phyloP scores from a whole-genome alignment of 2,329 filamentous ascomycete genomes.

The Colletotrichum tabaci region DNA sequence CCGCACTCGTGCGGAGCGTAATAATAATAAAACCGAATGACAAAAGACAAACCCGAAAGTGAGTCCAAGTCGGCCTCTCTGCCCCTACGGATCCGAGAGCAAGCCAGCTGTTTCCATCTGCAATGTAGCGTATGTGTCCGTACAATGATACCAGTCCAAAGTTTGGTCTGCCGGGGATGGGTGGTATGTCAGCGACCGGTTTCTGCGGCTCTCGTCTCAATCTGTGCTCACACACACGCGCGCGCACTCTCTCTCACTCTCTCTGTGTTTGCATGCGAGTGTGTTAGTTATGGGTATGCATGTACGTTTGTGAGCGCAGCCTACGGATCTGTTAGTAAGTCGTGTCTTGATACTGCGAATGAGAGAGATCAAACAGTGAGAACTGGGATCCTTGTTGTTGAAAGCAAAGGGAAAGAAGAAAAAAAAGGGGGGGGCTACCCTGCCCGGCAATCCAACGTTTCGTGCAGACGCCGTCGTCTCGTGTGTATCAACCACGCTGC shows the following conservation, averaged over 20 bases:
- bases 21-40: too few species aligned
- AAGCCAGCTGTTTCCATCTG: constrained; percentile 1
- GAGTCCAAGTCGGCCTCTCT: constrained; percentile 13
- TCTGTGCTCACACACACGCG: too few species aligned
- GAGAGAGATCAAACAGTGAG: not conserved
- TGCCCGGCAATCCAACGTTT: constrained; percentile 9
- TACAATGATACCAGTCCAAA: constrained; percentile 13
- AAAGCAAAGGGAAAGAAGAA: too few species aligned
- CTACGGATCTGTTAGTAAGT: not conserved
- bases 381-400: too few species aligned
- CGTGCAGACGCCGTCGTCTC: constrained; percentile 24
- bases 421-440: not conserved
- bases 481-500: constrained; percentile 1
- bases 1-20: not conserved
- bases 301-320: not conserved
- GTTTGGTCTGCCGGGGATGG: constrained; percentile 7
- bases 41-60: too few species aligned
- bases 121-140: not conserved
- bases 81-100: constrained; percentile 14
- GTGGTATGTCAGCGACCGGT: too few species aligned
- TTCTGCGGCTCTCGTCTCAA: too few species aligned
- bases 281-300: too few species aligned
- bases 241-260: too few species aligned
- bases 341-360: not conserved
- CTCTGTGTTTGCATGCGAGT: too few species aligned